These are phyloP conservation scores for Lentinula sp. DNA, from an alignment of 768 basidiomycete species.

Conservation along the genomic window DNA sequence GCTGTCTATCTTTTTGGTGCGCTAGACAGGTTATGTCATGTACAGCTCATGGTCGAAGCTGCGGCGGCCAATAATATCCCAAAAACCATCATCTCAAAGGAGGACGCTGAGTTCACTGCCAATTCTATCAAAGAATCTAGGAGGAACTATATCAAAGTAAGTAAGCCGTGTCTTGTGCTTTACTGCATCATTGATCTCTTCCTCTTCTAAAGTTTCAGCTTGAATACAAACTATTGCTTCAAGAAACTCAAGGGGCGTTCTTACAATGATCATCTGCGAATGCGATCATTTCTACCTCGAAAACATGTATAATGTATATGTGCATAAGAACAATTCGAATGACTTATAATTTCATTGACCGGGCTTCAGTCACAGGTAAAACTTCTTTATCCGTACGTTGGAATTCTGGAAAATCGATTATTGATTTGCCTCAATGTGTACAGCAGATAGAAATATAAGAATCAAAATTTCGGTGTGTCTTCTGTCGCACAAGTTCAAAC, in stretches of 20 bases:
- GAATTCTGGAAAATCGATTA: too few relatives aligned
- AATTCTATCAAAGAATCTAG: slow-evolving; percentile 15
- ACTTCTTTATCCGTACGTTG: too few relatives aligned
- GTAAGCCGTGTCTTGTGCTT: background rate
- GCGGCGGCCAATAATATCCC: slow-evolving; percentile 24
- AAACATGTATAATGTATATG: background rate
- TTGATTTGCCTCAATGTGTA: too few relatives aligned
- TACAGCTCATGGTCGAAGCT: slow-evolving; percentile 37
- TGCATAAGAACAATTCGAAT: too few relatives aligned
- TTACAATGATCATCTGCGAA: slow-evolving; percentile 12
- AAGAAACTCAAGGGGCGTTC: slow-evolving; percentile 21
- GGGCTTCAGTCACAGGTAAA: too few relatives aligned
- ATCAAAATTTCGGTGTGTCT: too few relatives aligned
- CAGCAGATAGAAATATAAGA: background rate
- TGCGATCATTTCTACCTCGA: too few relatives aligned
- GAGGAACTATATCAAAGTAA: slow-evolving; percentile 10
- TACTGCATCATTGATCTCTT: background rate
- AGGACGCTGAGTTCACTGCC: slow-evolving; percentile 20
- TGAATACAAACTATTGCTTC: slow-evolving; percentile 18
- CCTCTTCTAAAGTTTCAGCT: slow-evolving; percentile 17
- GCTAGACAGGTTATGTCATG: slow-evolving; percentile 40
- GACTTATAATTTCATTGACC: too few relatives aligned
- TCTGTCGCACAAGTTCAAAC: too few relatives aligned
- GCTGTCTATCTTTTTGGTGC: slow-evolving; percentile 34
- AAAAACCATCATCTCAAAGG: slow-evolving; percentile 16